phyloP scores from a whole-genome alignment of 805 yeast genomes.

The Zygotorulaspora florentina region DNA sequence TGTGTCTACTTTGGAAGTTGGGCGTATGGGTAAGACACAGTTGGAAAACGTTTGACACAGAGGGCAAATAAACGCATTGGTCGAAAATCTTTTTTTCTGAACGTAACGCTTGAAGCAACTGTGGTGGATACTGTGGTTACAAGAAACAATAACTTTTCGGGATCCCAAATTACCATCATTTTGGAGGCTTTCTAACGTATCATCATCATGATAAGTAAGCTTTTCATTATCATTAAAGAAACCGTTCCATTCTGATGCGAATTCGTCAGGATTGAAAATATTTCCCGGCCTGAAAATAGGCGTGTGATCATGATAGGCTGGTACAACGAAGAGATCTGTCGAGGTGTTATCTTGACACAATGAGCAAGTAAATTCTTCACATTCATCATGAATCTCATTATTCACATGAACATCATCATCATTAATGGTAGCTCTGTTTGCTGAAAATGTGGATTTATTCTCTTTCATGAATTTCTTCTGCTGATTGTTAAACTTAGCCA shows the following conservation, averaged over 20 bases:
- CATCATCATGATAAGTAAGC: conserved; percentile 20
- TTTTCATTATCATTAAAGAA: conserved; percentile 28
- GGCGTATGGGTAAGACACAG: conserved; percentile 29
- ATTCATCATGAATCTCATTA: conserved; percentile 31
- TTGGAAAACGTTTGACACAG: conserved; percentile 72
- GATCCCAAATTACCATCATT: conserved; percentile 16
- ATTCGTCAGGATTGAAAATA: conserved; percentile 28
- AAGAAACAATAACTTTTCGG: conserved; percentile 56
- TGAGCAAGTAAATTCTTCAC: conserved; percentile 45
- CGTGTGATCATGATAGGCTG: conserved; percentile 45
- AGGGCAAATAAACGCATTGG: conserved; percentile 83
- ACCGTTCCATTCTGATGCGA: conserved; percentile 29
- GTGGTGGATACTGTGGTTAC: conserved; percentile 92
- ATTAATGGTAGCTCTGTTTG: conserved; percentile 15
- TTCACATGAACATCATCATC: conserved; percentile 44
- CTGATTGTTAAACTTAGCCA: conserved; percentile 63
- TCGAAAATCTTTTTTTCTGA: conserved; percentile 54
- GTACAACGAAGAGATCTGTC: conserved; percentile 53
- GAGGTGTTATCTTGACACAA: conserved; percentile 54
- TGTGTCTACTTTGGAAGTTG: conserved; percentile 12
- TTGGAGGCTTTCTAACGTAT: conserved; percentile 17
- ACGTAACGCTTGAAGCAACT: conserved; percentile 67
- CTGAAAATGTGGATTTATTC: conserved; percentile 36
- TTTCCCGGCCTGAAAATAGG: conserved; percentile 45
- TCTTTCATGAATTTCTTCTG: conserved; percentile 69